Base-by-base conservation (phyloP, 331 rosid genomes). In the Malus hybrid region DNA sequence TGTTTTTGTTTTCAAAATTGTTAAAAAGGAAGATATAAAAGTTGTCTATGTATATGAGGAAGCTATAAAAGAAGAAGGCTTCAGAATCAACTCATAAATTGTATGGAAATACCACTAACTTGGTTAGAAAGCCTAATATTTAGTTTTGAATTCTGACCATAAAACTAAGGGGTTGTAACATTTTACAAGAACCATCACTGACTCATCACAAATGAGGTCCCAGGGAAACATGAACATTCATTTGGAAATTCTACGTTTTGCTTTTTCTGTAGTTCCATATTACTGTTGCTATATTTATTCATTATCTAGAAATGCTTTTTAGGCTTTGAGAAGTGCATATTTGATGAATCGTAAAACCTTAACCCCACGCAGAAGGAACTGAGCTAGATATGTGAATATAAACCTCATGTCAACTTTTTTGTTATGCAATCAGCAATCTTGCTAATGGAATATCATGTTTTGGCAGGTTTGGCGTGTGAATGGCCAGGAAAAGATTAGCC, bases 401-500 rank as follows among this genome's bases (percentile, higher is more conserved):
- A 46, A 34, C 46, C 66, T 52, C 30, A 48, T 29, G 42, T 64
- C 50, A 64, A 61, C 76, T 66, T 44, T 12, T 73, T 71, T 55
- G 44, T 73, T 70, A 36, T 39, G 48, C 58, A 53, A 4, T 52
- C 16, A 13, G 46, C 73, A 75, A 28, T 78, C 67, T 76, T 81
- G 83, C 79, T 78, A 65, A 81, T 61, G 72, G 32, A 69, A 56
- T 70, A 61, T 73, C 88, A 73, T 75, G 71, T 56, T 75, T 81
- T 68, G 73, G 72, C 86, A 95, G 99, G 93, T 90, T 76, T 95
- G 99, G 97, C 97, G 92, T 72, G 97, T 90, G 74, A 90, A 80
- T 78, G 88, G 90, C 64, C 87, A 79, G 84, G 93, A 92, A 85
- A 90, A 95, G 83, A 65, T 86, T 76, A 91, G 83, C 68, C 90